Conservation (phyloP, 352 stramenopile genomes). For the Globisporangium polare region DNA sequence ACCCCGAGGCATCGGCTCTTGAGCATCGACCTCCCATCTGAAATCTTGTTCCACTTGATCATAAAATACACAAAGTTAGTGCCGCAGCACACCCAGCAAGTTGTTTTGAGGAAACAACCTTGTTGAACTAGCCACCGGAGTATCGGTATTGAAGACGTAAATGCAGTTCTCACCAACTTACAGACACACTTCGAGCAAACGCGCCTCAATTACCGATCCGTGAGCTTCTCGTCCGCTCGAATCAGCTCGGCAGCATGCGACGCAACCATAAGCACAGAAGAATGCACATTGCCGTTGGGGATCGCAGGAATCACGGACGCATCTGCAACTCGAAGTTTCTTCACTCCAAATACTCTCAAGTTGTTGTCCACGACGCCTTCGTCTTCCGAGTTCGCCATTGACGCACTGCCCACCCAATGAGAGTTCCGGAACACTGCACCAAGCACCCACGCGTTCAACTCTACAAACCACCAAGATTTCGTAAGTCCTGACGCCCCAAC, state of each 20-base stretch:
- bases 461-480: conserved; percentile 15
- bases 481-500: conserved; percentile 13
- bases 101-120: not conserved
- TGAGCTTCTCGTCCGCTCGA: conserved; percentile 17
- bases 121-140: not conserved
- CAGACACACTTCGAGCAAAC: not conserved
- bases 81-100: not conserved
- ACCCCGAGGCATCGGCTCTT: not conserved
- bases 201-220: not conserved
- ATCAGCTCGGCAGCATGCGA: conserved; percentile 47
- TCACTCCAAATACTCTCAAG: conserved; percentile 56
- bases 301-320: conserved; percentile 67
- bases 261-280: conserved; percentile 64
- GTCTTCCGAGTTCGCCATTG: conserved; percentile 47
- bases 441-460: conserved; percentile 63
- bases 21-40: not conserved
- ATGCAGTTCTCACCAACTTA: not conserved
- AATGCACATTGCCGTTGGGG: conserved; percentile 75
- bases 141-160: not conserved
- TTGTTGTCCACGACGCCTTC: conserved; percentile 54
- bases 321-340: conserved; percentile 58
- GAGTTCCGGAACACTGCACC: conserved; percentile 73
- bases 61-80: not conserved
- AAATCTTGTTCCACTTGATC: not conserved
- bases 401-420: conserved; percentile 80